phyloP scores from a whole-genome alignment of 208 protist genomes.

The Leishmania aethiopica region DNA sequence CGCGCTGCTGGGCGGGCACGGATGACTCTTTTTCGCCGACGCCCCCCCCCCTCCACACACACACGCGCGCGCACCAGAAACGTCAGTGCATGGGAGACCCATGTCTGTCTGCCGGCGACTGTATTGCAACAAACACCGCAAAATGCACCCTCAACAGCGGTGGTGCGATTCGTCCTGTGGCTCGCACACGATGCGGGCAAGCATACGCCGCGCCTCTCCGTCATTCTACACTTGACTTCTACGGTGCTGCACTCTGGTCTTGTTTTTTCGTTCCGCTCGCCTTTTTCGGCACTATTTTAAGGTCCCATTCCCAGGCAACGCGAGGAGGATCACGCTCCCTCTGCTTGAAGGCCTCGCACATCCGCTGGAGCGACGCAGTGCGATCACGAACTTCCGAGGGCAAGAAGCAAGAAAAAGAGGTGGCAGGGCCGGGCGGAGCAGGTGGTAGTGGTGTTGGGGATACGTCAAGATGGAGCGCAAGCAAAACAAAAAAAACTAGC shows the following conservation, averaged over 20 bases:
- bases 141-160: not conserved
- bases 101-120: not conserved
- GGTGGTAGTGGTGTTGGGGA: not conserved
- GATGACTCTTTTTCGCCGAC: not conserved
- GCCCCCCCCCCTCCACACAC: too few relatives aligned
- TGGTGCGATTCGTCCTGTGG: not conserved
- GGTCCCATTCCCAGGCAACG: not conserved
- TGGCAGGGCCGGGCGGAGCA: not conserved
- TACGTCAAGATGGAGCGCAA: not conserved
- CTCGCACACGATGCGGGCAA: not conserved
- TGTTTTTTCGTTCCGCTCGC: too few relatives aligned
- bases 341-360: not conserved
- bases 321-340: too few relatives aligned
- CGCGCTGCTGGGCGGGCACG: not conserved
- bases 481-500: not conserved
- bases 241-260: too few relatives aligned
- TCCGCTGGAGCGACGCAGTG: not conserved
- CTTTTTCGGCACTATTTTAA: not conserved
- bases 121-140: not conserved
- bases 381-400: not conserved
- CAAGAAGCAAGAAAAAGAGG: not conserved
- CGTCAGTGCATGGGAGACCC: not conserved
- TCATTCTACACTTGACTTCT: too few relatives aligned
- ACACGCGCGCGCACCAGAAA: not conserved
- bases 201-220: too few relatives aligned